phyloP scores from a whole-genome alignment of 2,329 filamentous ascomycete species.

The Zymoseptoria ardabiliae region DNA sequence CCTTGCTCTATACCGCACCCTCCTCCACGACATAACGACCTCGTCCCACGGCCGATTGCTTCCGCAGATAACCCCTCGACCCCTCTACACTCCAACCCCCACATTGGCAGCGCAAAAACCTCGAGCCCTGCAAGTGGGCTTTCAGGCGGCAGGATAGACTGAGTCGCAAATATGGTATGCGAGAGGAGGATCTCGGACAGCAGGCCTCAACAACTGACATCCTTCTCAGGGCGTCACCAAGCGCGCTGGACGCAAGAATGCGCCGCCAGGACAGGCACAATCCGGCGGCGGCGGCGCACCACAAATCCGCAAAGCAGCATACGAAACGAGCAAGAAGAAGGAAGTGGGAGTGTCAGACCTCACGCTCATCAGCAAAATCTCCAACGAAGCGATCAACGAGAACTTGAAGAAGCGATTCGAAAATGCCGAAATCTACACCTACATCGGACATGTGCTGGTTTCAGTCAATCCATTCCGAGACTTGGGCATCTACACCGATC shows the following conservation, averaged over 20 bases:
- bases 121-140: not conserved
- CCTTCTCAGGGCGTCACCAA: conserved; percentile 47
- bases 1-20: not conserved
- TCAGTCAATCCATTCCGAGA: conserved; percentile 98
- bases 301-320: conserved; percentile 90
- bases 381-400: conserved; percentile 98
- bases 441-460: conserved; percentile 98
- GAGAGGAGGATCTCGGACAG: not conserved
- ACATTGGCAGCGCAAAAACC: not conserved
- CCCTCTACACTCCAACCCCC: not conserved
- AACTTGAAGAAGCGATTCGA: conserved; percentile 98
- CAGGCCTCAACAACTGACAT: not conserved
- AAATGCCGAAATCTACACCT: conserved; percentile 97
- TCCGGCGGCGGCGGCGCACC: conserved; percentile 45
- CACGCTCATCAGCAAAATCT: conserved; percentile 95
- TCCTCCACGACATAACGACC: not conserved
- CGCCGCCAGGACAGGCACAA: conserved; percentile 32
- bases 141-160: not conserved
- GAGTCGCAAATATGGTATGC: not conserved
- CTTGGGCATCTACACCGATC: conserved; percentile 90
- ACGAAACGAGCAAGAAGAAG: conserved; percentile 97
- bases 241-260: conserved; percentile 51
- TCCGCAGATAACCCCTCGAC: too few relatives aligned
- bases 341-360: conserved; percentile 97
- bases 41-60: not conserved